A percentile compares a stretch with the other conserved stretches of the same genome.
These are phyloP conservation scores for Lignosus rhinocerotis DNA, from an alignment of 1,284 basidiomycete genomes.

Conservation along the genomic window DNA sequence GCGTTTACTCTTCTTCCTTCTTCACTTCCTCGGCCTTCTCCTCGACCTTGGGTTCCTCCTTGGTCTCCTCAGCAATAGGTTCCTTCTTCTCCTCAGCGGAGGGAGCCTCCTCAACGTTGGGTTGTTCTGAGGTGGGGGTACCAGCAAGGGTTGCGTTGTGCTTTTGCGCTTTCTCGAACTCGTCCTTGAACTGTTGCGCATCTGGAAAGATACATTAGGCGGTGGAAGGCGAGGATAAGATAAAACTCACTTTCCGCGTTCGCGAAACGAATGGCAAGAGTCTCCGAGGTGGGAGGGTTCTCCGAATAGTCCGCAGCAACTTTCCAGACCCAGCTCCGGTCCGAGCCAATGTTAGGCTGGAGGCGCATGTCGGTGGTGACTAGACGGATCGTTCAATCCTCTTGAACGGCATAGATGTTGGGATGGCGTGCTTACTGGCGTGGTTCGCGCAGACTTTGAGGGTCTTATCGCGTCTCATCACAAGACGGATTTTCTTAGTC, in stretches of 20 bases:
- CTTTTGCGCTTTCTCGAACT: conserved; percentile 84
- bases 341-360: conserved; percentile 97
- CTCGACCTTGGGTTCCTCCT: conserved; percentile 26
- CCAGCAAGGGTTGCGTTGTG: conserved; percentile 53
- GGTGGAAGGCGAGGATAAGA: conserved; percentile 13
- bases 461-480: conserved; percentile 99
- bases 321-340: conserved; percentile 99
- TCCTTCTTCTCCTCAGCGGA: conserved; percentile 30
- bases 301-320: conserved; percentile 95
- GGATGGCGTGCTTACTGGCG: conserved; percentile 63
- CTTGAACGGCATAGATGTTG: conserved; percentile 2
- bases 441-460: conserved; percentile 99
- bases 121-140: conserved; percentile 28
- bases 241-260: conserved; percentile 89
- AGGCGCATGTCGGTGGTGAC: conserved; percentile 92
- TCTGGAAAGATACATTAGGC: conserved; percentile 49
- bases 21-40: conserved; percentile 27
- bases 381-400: conserved; percentile 35
- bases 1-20: conserved; percentile 33
- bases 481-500: conserved; percentile 90
- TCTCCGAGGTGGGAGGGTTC: conserved; percentile 86
- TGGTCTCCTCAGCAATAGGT: conserved; percentile 24
- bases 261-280: conserved; percentile 97
- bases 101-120: conserved; percentile 28
- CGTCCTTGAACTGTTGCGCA: conserved; percentile 84